A percentile compares a stretch with the other conserved stretches of the same genome.
Evolutionary conservation across 176 grass and related monocot genomes (phyloP).

Genomic region (Eragrostis curvula): DNA sequence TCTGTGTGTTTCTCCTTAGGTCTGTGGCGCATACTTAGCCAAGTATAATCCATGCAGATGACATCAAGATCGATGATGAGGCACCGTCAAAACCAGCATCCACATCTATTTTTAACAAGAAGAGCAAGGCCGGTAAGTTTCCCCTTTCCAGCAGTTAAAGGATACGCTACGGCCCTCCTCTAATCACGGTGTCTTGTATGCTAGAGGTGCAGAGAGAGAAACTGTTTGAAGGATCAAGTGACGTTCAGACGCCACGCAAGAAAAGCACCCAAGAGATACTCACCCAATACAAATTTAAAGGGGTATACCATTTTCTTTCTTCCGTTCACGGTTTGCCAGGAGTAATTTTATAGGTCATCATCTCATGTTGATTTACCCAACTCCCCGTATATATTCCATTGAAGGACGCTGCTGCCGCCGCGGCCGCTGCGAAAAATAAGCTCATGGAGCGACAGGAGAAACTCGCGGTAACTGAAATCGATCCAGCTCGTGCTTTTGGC

Average conservation of each 20-base stretch:
- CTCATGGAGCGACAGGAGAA: conserved; percentile 86
- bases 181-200: conserved; percentile 3
- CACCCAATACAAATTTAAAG: conserved; percentile 83
- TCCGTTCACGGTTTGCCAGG: neutral
- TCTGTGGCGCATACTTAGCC: conserved; percentile 3
- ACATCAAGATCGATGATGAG: conserved; percentile 67
- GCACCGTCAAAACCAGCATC: conserved; percentile 35
- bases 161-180: neutral
- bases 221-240: conserved; percentile 59
- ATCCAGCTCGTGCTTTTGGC: neutral
- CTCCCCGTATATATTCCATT: neutral
- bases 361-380: conserved; percentile 3
- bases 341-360: neutral
- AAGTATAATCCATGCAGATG: conserved; percentile 63
- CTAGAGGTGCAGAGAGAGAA: conserved; percentile 61
- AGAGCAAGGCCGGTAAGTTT: conserved; percentile 50
- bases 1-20: neutral
- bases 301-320: conserved; percentile 42
- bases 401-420: conserved; percentile 87
- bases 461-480: conserved; percentile 60
- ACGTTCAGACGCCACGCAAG: conserved; percentile 41
- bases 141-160: neutral
- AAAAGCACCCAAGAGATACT: conserved; percentile 75
- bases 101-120: conserved; percentile 38
- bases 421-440: conserved; percentile 83